phyloP scores from a whole-genome alignment of 768 basidiomycete species.

The Mycena maculata region DNA sequence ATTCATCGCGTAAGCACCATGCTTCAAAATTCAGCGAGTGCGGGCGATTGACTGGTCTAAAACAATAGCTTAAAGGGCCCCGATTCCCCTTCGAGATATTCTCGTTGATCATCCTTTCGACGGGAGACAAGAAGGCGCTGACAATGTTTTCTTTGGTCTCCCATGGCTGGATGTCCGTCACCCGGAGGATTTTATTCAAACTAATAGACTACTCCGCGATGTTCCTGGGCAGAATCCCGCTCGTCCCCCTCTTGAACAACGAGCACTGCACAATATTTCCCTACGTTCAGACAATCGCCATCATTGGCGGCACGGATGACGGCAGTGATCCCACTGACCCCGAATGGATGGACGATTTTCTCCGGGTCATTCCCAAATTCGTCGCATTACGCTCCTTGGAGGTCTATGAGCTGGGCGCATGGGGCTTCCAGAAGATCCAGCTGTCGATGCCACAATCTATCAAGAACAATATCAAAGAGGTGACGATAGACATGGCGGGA shows the following conservation, averaged over 20 bases:
- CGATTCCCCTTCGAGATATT: conserved; percentile 12
- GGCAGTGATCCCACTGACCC: not conserved
- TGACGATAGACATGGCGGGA: not conserved
- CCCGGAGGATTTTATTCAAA: not conserved
- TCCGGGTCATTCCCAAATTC: conserved; percentile 1
- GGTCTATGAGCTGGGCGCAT: not conserved
- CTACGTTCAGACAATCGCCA: not conserved
- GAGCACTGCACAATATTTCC: conserved; percentile 13
- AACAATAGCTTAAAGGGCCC: conserved; percentile 3
- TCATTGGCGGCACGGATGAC: not conserved
- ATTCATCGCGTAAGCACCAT: conserved; percentile 7
- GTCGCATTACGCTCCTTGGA: not conserved
- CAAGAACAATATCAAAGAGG: not conserved
- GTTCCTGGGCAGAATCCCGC: not conserved
- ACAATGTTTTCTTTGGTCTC: conserved; percentile 4
- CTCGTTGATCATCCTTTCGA: not conserved
- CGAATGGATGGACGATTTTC: not conserved
- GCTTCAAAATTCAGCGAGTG: not conserved
- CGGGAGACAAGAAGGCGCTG: not conserved
- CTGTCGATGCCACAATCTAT: not conserved
- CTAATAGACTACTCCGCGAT: not conserved
- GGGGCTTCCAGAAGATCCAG: not conserved
- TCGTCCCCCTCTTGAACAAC: not conserved
- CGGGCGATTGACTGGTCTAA: not conserved
- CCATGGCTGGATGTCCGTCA: not conserved